Conservation (phyloP, 2,329 filamentous ascomycete species). For the Fusarium continuum region DNA sequence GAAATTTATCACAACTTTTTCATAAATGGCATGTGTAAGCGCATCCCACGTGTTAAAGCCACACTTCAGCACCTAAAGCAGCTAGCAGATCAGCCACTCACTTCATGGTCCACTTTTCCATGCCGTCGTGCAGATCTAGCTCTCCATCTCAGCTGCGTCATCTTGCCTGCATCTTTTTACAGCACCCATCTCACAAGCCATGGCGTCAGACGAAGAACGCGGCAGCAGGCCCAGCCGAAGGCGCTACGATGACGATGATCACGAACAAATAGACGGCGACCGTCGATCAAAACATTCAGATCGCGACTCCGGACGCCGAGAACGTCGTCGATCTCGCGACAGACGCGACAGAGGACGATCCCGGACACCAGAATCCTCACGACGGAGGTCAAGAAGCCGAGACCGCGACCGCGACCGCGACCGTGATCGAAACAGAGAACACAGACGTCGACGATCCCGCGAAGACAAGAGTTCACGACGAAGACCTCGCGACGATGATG, state of each 20-base stretch:
- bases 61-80: neutral
- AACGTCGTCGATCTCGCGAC: conserved; percentile 45
- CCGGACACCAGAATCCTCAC: conserved; percentile 44
- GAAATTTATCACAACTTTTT: conserved; percentile 24
- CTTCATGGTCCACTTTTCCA: conserved; percentile 12
- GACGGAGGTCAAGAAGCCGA: conserved; percentile 41
- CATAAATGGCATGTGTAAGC: conserved; percentile 23
- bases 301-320: conserved; percentile 38
- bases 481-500: conserved; percentile 37
- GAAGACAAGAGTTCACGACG: conserved; percentile 44
- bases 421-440: conserved; percentile 40
- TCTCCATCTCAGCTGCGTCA: conserved; percentile 21
- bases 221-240: conserved; percentile 22
- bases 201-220: conserved; percentile 44
- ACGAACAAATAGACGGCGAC: conserved; percentile 26
- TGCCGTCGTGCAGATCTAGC: conserved; percentile 18
- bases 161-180: conserved; percentile 1
- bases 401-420: conserved; percentile 42
- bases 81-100: conserved; percentile 15
- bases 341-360: conserved; percentile 46
- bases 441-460: conserved; percentile 46
- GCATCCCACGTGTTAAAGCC: conserved; percentile 20
- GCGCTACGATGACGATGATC: conserved; percentile 34
- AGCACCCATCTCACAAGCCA: conserved; percentile 11
- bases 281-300: conserved; percentile 38